phyloP scores from a whole-genome alignment of 2,329 filamentous ascomycete species.

The Sporothrix schenckii region DNA sequence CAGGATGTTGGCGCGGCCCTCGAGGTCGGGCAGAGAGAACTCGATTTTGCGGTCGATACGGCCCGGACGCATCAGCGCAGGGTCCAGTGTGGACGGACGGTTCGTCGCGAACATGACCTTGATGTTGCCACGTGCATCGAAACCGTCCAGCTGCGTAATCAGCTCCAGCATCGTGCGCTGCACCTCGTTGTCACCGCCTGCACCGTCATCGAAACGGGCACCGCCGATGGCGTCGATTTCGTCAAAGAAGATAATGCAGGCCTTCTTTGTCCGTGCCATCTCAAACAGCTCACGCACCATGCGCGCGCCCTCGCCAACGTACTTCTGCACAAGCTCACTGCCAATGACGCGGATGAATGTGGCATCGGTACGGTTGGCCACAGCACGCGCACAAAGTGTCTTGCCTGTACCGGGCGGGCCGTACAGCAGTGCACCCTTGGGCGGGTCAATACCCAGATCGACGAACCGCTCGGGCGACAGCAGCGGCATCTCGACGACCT shows the following conservation, averaged over 20 bases:
- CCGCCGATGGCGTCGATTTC: slow-evolving; percentile 99
- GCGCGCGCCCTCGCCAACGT: slow-evolving; percentile 94
- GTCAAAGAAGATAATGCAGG: slow-evolving; percentile 99
- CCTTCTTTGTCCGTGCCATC: slow-evolving; percentile 99
- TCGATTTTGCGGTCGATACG: slow-evolving; percentile 99
- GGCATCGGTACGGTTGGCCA: slow-evolving; percentile 96
- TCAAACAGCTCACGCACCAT: slow-evolving; percentile 99
- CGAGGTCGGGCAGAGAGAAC: slow-evolving; percentile 94
- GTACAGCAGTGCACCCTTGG: slow-evolving; percentile 95
- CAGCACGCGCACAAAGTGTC: slow-evolving; percentile 94
- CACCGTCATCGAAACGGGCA: slow-evolving; percentile 97
- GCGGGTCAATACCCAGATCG: slow-evolving; percentile 97
- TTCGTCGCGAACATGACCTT: slow-evolving; percentile 99
- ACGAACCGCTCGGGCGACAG: slow-evolving; percentile 96
- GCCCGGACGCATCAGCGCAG: slow-evolving; percentile 91
- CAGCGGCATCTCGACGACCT: slow-evolving; percentile 98
- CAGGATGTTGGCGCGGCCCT: slow-evolving; percentile 95
- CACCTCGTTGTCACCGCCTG: slow-evolving; percentile 94
- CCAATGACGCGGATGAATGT: slow-evolving; percentile 99
- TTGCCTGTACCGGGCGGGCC: slow-evolving; percentile 98
- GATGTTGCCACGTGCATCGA: slow-evolving; percentile 97
- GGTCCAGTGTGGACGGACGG: slow-evolving; percentile 97
- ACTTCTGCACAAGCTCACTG: slow-evolving; percentile 97
- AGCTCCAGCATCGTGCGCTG: slow-evolving; percentile 98
- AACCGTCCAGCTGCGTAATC: slow-evolving; percentile 96